Evolutionary conservation across 352 stramenopile genomes (phyloP), one percentile per base, ranked within the genome.

Genomic region (Phytophthora kernoviae): DNA sequence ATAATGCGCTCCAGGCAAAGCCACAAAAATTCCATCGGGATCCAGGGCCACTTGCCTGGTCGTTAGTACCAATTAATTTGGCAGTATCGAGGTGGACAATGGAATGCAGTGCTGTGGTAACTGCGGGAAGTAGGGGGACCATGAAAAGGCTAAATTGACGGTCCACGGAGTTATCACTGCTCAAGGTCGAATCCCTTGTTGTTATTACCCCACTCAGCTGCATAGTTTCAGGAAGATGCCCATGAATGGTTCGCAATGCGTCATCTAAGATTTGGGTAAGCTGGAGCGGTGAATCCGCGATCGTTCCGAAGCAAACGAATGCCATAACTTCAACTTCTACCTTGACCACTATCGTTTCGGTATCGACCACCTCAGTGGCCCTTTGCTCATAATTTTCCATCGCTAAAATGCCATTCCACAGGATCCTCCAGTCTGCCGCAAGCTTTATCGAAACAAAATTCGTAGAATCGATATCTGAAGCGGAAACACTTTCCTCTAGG

Each of bases 101-200:
- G n/a, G 49, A 33, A 17, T 59, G 49, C 21, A 70, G 12, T 1
- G 27, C 47, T n/a, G 12, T 14, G 0, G 54, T 60, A 41, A 84
- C 37, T 4, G 34, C 56, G 14, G 78, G 72, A 5, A 91, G 62
- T 1, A 88, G 32, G 5, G 58, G 71, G 4, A 84, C 75, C 4
- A 90, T 42, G 18, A 63, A 73, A 18, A 81, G 68, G 20, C 77
- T 80, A n/a, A 87, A 44, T 34, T 84, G 78, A n/a, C 73, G 77
- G 62, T 89, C 75, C 4, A 85, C 10, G 1, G 68, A 69, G 14
- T 5, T 51, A 27, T 67, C 48, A 11, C 11, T 18, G n/a, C 6
- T 48, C 2, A 4, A 9, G 27, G 14, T 9, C 9, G 18, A 21
- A 36, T 36, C 37, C 32, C 10, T 7, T 40, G 12, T 5, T 30